These are phyloP conservation scores for Fusarium mangiferae DNA, from an alignment of 2,329 filamentous ascomycete species.

Conservation along the genomic window DNA sequence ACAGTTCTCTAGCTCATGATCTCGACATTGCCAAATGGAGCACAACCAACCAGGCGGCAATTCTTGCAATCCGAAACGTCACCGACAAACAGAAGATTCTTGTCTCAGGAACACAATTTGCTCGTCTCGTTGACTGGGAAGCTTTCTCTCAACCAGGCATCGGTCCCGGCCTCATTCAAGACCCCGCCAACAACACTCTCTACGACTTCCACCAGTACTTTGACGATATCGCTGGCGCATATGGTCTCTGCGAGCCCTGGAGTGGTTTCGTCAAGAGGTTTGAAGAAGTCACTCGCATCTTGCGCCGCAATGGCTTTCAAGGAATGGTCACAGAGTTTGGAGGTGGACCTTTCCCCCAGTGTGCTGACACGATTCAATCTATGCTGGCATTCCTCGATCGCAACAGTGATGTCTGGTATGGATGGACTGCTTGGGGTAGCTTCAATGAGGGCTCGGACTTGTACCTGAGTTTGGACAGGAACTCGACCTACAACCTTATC, in stretches of 20 bases:
- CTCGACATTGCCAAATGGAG: neutral
- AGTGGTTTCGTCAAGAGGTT: neutral
- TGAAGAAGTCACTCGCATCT: neutral
- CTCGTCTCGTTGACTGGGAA: neutral
- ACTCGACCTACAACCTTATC: neutral
- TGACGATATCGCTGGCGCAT: neutral
- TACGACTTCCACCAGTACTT: constrained; percentile 12
- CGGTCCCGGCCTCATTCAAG: neutral
- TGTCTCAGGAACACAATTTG: neutral
- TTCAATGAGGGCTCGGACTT: neutral
- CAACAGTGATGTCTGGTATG: constrained; percentile 3
- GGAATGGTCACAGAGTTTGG: neutral
- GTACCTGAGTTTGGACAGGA: neutral
- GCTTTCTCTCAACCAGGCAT: neutral
- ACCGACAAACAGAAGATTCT: neutral
- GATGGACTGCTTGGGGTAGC: neutral
- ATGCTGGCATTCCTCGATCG: neutral
- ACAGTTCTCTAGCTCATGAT: neutral
- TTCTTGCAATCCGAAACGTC: neutral
- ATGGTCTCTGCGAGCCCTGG: neutral
- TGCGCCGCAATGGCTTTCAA: neutral
- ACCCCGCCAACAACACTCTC: neutral
- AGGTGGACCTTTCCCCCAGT: neutral
- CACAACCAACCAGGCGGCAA: neutral
- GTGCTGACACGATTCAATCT: neutral